Percentiles rank a stretch among this genome's conserved stretches.
Conservation (phyloP, 208 protist genomes). For the Trypanosoma cruzi region DNA sequence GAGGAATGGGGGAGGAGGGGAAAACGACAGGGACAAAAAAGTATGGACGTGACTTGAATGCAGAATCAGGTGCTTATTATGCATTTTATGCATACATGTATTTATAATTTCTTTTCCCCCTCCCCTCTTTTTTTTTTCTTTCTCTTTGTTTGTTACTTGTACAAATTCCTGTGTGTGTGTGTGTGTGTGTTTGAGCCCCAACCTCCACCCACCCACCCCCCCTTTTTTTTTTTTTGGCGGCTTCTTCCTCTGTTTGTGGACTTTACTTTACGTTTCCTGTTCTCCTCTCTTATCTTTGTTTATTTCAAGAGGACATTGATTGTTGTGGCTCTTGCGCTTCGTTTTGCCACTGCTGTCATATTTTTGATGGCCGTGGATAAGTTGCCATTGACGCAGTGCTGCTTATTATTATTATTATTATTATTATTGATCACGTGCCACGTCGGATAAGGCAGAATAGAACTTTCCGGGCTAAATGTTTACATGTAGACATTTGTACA, state of each 20-base stretch:
- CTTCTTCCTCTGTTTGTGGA: background rate
- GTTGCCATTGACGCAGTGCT: background rate
- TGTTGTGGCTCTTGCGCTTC: background rate
- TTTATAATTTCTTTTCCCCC: background rate
- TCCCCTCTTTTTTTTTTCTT: background rate
- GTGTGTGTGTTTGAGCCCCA: too few species aligned
- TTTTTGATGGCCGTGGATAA: background rate
- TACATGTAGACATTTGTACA: background rate
- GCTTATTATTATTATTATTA: background rate
- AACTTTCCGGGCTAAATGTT: background rate
- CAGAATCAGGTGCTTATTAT: background rate
- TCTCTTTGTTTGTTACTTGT: background rate
- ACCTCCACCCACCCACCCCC: too few species aligned
- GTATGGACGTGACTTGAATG: background rate
- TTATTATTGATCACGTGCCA: background rate
- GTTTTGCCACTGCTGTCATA: background rate
- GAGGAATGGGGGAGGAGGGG: background rate
- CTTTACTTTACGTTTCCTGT: background rate
- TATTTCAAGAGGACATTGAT: background rate
- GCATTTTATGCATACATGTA: background rate
- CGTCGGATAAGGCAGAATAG: background rate
- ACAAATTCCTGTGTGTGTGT: background rate
- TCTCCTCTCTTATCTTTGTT: background rate
- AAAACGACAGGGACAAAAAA: background rate
- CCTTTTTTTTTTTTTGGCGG: constrained; percentile 1